Conservation (phyloP, 2,329 filamentous ascomycete genomes). For the Paramyrothecium roridum region DNA sequence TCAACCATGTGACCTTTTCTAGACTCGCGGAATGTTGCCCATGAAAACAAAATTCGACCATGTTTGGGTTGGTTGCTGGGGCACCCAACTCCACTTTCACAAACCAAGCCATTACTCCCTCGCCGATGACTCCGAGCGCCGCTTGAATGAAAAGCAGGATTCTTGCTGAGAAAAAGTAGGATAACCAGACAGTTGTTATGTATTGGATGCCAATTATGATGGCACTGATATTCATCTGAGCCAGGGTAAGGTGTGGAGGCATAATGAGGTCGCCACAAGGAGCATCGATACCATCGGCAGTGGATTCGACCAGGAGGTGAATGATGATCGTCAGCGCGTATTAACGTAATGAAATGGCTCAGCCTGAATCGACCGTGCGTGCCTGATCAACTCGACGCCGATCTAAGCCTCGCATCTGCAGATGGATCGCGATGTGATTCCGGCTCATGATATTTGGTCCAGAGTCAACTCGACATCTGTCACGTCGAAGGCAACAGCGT, state of each 20-base stretch:
- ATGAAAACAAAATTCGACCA: not conserved
- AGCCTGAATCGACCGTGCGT: not conserved
- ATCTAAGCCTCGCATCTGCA: too few relatives aligned
- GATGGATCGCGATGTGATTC: too few relatives aligned
- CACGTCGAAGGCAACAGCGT: conserved; percentile 56
- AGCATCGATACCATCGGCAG: not conserved
- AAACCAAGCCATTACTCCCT: conserved; percentile 30
- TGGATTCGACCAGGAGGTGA: not conserved
- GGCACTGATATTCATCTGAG: not conserved
- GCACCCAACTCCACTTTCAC: conserved; percentile 32
- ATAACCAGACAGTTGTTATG: conserved; percentile 24
- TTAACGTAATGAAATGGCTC: not conserved
- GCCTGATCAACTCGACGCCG: too few relatives aligned
- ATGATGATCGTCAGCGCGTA: not conserved
- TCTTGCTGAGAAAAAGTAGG: conserved; percentile 30
- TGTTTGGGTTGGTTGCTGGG: conserved; percentile 8
- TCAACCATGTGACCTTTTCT: not conserved
- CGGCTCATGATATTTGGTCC: conserved; percentile 39
- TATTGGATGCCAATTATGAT: conserved; percentile 6
- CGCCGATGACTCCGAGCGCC: conserved; percentile 39
- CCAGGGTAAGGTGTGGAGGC: not conserved
- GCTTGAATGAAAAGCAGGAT: conserved; percentile 30
- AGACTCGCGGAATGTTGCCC: conserved; percentile 1
- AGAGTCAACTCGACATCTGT: conserved; percentile 45
- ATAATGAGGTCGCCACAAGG: not conserved